Base-by-base conservation (phyloP, 305 asterid genomes). In the Fraxinus xanthoxyloides region DNA sequence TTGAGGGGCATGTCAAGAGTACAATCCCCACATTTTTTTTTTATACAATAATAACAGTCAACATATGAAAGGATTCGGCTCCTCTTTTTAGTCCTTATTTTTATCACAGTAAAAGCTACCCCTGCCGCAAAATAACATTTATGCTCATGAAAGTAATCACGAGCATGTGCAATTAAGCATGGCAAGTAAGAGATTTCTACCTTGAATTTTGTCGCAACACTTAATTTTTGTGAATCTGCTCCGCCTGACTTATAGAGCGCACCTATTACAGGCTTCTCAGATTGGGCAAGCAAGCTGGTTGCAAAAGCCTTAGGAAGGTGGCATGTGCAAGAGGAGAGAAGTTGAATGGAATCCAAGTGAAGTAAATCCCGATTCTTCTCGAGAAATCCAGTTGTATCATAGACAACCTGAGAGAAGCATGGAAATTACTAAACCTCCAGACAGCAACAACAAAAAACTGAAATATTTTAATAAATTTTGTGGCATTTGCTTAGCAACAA, bases 341-440 rank as follows among this genome's bases (percentile, higher is more conserved):
- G 98, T 85, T 93, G 91, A 76, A 97, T 95, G 80, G 98, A 93
- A 87, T 97, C 98, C 88, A 92, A 79, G 90, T 95, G 97, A 83
- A 97, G 93, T 86, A 93, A 89, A 90, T 97, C 99, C 72, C 99
- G 93, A 85, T 97, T 97, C 92, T 97, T 97, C 92, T 97, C 99
- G 24, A 95, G 97, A 85, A 97, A 97, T 28, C 98, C 96, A 72
- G 94, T 90, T 13, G 99, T 90, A 82, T 97, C 98, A 82, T 97
- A 97, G 5, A 93, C 92, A 82, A 94, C 99, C 99, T 97, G 88
- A 86, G 69, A 89, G 75, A 59, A 79, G 73, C 17, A 56, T 81
- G 43, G 32, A 77, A 69, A 74, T 63, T 70, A 34, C 21, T 30
- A n/a, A n/a, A 69, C 32, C 81, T 63, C 54, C 32, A 77, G 38